A percentile compares a stretch with the other conserved stretches of the same genome.
Evolutionary conservation across 2,329 filamentous ascomycete genomes (phyloP).

Genomic region (Penicillium sp.): DNA sequence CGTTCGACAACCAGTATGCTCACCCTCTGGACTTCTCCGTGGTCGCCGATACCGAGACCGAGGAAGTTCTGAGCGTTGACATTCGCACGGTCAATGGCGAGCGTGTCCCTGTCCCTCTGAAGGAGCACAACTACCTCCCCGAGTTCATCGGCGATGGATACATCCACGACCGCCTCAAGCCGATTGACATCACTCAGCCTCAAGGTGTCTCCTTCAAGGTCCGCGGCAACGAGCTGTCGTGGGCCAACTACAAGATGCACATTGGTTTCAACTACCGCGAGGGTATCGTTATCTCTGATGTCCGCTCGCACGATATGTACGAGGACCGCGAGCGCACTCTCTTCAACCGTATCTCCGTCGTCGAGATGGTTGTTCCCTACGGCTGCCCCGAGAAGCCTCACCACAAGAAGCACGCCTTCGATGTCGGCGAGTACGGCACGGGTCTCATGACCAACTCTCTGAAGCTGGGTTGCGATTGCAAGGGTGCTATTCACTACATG

Average conservation of each 20-base stretch:
- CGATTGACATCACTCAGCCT: conserved; percentile 35
- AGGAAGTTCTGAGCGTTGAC: conserved; percentile 36
- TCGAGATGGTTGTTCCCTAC: conserved; percentile 37
- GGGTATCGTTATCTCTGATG: conserved; percentile 60
- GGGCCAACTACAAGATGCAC: conserved; percentile 42
- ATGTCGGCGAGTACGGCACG: conserved; percentile 34
- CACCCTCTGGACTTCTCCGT: conserved; percentile 36
- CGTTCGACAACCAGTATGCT: conserved; percentile 39
- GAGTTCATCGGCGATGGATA: conserved; percentile 32
- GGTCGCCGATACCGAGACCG: conserved; percentile 34
- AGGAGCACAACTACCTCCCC: conserved; percentile 36
- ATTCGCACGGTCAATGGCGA: conserved; percentile 32
- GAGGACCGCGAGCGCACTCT: conserved; percentile 35
- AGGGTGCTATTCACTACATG: conserved; percentile 37
- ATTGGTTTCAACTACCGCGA: conserved; percentile 57
- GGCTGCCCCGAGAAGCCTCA: conserved; percentile 33
- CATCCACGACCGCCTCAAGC: conserved; percentile 32
- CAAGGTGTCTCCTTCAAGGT: conserved; percentile 36
- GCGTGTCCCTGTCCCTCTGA: conserved; percentile 27
- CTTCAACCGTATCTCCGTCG: conserved; percentile 37
- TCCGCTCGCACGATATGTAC: conserved; percentile 34
- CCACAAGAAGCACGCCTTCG: conserved; percentile 37
- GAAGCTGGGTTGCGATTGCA: conserved; percentile 36
- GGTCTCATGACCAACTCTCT: conserved; percentile 36
- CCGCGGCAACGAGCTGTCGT: conserved; percentile 35